Evolutionary conservation across 306 rosid genomes (phyloP).

Genomic region (Acacia crassicarpa): DNA sequence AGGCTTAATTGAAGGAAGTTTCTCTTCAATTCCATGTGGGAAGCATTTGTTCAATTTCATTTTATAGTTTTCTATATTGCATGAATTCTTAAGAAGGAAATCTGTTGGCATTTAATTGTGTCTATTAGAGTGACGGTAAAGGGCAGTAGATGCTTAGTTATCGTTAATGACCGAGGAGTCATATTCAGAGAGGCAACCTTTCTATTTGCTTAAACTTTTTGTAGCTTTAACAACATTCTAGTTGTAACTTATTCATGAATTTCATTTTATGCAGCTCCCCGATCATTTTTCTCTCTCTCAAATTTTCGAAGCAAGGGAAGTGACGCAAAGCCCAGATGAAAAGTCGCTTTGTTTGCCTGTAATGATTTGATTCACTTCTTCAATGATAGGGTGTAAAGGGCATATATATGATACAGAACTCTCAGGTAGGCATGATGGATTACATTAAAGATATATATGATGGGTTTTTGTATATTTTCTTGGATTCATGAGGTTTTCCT

Average conservation of each 20-base stretch:
- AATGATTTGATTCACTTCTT: constrained; percentile 44
- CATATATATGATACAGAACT: constrained; percentile 42
- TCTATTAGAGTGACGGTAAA: background rate
- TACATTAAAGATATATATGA: constrained; percentile 48
- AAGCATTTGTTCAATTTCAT: background rate
- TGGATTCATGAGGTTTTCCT: constrained; percentile 56
- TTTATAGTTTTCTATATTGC: background rate
- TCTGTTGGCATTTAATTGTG: constrained; percentile 23
- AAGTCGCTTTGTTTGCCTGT: constrained; percentile 23
- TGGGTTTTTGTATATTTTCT: constrained; percentile 61
- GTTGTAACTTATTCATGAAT: constrained; percentile 18
- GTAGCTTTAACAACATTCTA: constrained; percentile 29
- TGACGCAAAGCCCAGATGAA: constrained; percentile 83
- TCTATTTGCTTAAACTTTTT: constrained; percentile 3
- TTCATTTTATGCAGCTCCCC: constrained; percentile 73
- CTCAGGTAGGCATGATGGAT: constrained; percentile 58
- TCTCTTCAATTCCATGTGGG: background rate
- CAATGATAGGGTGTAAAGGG: constrained; percentile 60
- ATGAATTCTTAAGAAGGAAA: background rate
- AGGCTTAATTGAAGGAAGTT: background rate
- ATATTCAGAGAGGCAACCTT: background rate
- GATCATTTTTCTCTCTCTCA: constrained; percentile 92
- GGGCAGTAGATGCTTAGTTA: constrained; percentile 15
- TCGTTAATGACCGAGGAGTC: background rate
- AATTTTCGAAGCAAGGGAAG: constrained; percentile 94